Evolutionary conservation across 495 filamentous ascomycete genomes (phyloP).

Genomic region (Cercophora samala): DNA sequence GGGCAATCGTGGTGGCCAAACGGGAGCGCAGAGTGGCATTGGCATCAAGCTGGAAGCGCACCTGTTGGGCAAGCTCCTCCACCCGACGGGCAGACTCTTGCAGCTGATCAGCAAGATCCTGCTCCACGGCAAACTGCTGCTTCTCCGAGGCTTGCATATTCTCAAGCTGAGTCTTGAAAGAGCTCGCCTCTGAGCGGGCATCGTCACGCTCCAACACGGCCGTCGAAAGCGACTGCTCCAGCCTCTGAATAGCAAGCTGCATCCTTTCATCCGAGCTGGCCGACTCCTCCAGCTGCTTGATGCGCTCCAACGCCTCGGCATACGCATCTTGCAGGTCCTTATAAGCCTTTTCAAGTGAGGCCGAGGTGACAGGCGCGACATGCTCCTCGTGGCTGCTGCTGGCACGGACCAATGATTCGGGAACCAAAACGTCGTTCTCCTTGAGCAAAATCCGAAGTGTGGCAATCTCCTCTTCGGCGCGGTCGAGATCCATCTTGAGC

Average conservation of each 20-base stretch:
- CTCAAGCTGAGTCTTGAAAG: conserved; percentile 60
- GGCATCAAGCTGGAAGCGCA: conserved; percentile 70
- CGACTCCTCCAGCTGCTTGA: conserved; percentile 52
- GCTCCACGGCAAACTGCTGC: conserved; percentile 60
- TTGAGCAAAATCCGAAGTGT: conserved; percentile 74
- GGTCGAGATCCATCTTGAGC: conserved; percentile 95
- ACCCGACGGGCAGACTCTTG: conserved; percentile 68
- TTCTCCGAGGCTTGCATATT: conserved; percentile 59
- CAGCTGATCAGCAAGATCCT: conserved; percentile 61
- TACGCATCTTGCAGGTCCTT: conserved; percentile 67
- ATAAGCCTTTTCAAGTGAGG: conserved; percentile 75
- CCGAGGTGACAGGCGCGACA: conserved; percentile 55
- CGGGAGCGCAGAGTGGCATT: conserved; percentile 73
- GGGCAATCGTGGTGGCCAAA: conserved; percentile 79
- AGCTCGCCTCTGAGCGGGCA: conserved; percentile 57
- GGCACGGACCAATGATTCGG: conserved; percentile 51
- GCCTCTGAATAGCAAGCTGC: conserved; percentile 55
- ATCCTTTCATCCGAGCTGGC: conserved; percentile 49
- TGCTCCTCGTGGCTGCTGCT: conserved; percentile 34
- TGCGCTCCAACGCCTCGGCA: conserved; percentile 50
- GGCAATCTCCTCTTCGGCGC: conserved; percentile 86
- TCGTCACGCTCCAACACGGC: conserved; percentile 71
- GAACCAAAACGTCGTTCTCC: conserved; percentile 80
- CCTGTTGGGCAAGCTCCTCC: conserved; percentile 70
- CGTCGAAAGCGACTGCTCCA: conserved; percentile 60